phyloP scores from a whole-genome alignment of 148 eudicot genomes.

The Vaccinium darrowii region DNA sequence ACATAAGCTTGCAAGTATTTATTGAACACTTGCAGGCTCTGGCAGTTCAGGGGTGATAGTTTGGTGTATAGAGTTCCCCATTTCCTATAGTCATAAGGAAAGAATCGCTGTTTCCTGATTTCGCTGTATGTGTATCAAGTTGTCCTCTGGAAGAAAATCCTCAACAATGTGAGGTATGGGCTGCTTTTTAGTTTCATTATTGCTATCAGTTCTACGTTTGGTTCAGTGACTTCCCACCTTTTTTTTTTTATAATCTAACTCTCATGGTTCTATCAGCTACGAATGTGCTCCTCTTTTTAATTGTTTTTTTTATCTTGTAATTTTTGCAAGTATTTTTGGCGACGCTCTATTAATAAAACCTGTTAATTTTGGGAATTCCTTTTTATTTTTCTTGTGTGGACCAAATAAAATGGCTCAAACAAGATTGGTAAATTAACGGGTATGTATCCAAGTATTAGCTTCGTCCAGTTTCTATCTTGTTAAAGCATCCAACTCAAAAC shows the following conservation, averaged over 20 bases:
- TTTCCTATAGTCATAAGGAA: neutral
- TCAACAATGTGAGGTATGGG: conserved; percentile 5
- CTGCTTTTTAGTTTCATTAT: neutral
- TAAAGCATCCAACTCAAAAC: too few species aligned
- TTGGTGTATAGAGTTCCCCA: conserved; percentile 10
- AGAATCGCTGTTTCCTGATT: neutral
- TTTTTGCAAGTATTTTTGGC: neutral
- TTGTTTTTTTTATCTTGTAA: neutral
- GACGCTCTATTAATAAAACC: neutral
- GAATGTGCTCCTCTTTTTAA: neutral
- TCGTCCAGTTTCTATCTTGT: too few species aligned
- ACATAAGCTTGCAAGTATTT: conserved; percentile 89
- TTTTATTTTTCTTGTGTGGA: neutral
- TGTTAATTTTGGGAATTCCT: neutral
- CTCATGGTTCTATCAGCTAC: neutral
- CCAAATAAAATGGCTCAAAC: neutral
- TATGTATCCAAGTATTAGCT: too few species aligned
- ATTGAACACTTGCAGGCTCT: conserved; percentile 81
- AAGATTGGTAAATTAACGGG: neutral
- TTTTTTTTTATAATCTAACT: too few species aligned
- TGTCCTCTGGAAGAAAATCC: neutral
- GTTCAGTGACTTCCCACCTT: neutral
- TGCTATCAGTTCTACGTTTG: neutral
- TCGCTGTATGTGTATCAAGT: neutral
- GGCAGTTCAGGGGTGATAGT: conserved; percentile 76